These are phyloP conservation scores for Trichopus zeylanicus DNA, from an alignment of 116 monocot genomes.

Conservation along the genomic window DNA sequence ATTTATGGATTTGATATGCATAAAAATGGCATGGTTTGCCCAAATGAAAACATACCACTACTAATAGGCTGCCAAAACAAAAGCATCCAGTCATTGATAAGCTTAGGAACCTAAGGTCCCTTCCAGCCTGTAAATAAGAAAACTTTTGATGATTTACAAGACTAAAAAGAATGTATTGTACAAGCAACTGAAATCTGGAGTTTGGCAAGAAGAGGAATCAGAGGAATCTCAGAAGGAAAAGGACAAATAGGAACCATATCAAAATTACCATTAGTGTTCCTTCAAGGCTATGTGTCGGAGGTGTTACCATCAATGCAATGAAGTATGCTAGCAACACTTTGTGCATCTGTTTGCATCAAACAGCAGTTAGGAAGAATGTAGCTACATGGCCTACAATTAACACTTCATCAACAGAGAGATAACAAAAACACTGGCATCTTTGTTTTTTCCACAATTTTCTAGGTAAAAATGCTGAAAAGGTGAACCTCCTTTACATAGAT, in stretches of 20 bases:
- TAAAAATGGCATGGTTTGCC: too few species aligned
- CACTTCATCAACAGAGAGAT: neutral
- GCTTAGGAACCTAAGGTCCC: constrained; percentile 35
- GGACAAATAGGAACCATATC: neutral
- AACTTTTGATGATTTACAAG: neutral
- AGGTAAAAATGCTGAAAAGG: too few species aligned
- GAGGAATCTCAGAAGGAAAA: too few species aligned
- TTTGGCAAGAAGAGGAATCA: neutral
- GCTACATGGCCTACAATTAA: neutral
- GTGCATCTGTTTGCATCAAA: constrained; percentile 62
- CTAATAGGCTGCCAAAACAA: constrained; percentile 23
- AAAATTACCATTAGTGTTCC: constrained; percentile 68
- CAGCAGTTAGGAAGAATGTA: neutral
- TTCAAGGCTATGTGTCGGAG: constrained; percentile 81
- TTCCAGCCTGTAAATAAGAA: constrained; percentile 20
- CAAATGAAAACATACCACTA: constrained; percentile 18
- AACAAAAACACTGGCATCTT: neutral
- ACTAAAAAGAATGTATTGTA: neutral
- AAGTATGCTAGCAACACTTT: constrained; percentile 76
- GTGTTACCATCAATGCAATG: constrained; percentile 69
- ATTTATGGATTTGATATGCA: neutral
- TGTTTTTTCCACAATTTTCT: too few species aligned
- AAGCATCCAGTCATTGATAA: constrained; percentile 37
- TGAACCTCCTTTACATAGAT: too few species aligned
- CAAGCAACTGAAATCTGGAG: neutral